Base-by-base conservation (phyloP, 2,329 filamentous ascomycete genomes). In the Fusarium torreyae region DNA sequence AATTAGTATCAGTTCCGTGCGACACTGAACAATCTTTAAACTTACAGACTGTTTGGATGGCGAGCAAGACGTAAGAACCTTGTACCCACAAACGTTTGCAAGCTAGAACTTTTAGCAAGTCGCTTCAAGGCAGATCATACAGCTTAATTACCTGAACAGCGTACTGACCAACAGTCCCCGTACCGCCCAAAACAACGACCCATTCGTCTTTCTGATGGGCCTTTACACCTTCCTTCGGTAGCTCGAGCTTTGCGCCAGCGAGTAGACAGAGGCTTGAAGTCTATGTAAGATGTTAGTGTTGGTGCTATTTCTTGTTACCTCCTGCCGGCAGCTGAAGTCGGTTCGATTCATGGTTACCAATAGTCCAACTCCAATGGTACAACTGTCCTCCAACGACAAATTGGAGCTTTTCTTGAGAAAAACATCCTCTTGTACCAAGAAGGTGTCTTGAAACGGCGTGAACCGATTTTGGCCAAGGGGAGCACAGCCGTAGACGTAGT, bases 361-460 rank as follows among this genome's bases (percentile, higher is more conserved):
- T 4, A 79, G 26, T 1, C 77, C 79, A 5, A 78, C 77, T 7
- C 80, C 79, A 28, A 81, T 70, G 1, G 79, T 79, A 18, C 77
- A 75, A 28, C 77, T 75, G 10, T 78, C 71, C 51, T 80, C 76
- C 1, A 72, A 33, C 0, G 71, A 74, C 0, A 81, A 39, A 7
- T 72, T 73, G 2, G 54, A 60, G 0, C 71, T 59, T 18, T 70
- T 76, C 54, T 77, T 79, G 38, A 81, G 77, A 3, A 77, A 61
- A 9, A 80, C 60, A 33, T 75, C 66, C 57, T 80, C 79, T n/a
- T 79, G 74, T 43, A 79, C 79, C 7, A 82, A 49, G 34, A 80
- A 81, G 15, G 75, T 74, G 26, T 82, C 79, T 52, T 81, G 80
- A 39, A 81, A 81, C 5, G 79, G 79, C 1, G 72, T 73, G 54